Percentiles rank a stretch among this genome's conserved stretches.
Evolutionary conservation across 495 filamentous ascomycete species (phyloP).

Genomic region (Trichoderma reesei): DNA sequence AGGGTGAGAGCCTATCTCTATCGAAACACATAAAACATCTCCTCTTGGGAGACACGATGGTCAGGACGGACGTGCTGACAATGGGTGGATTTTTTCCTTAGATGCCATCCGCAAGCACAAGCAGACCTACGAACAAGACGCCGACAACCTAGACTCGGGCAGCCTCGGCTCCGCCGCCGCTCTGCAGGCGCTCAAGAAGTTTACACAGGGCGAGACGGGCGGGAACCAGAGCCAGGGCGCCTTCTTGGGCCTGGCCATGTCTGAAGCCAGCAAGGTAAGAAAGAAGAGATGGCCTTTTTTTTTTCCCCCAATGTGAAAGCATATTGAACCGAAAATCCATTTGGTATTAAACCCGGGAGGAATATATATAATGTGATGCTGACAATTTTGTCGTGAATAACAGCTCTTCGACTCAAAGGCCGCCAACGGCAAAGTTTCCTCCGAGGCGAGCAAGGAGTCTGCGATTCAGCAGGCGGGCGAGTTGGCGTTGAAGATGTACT

Average conservation of each 20-base stretch:
- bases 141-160: slow-evolving; percentile 25
- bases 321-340: no score
- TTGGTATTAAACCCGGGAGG: no score
- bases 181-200: slow-evolving; percentile 61
- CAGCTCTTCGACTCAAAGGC: slow-evolving; percentile 42
- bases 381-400: background rate
- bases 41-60: background rate
- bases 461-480: slow-evolving; percentile 43
- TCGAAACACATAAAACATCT: no score
- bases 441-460: slow-evolving; percentile 39
- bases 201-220: slow-evolving; percentile 33
- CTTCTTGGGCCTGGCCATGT: slow-evolving; percentile 45
- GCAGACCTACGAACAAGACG: slow-evolving; percentile 37
- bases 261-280: slow-evolving; percentile 38
- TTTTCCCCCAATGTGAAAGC: no score
- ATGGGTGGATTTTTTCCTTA: background rate
- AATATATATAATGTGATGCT: no score
- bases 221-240: slow-evolving; percentile 27
- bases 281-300: no score
- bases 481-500: slow-evolving; percentile 47
- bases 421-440: slow-evolving; percentile 34
- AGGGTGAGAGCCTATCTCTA: slow-evolving; percentile 24
- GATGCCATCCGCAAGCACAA: slow-evolving; percentile 47
- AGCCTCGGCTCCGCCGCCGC: slow-evolving; percentile 51
- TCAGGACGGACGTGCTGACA: background rate